Evolutionary conservation across 371 early-diverging fungal genomes (phyloP), one percentile per base, ranked within the genome.

Genomic region (Nematocida homosporus): DNA sequence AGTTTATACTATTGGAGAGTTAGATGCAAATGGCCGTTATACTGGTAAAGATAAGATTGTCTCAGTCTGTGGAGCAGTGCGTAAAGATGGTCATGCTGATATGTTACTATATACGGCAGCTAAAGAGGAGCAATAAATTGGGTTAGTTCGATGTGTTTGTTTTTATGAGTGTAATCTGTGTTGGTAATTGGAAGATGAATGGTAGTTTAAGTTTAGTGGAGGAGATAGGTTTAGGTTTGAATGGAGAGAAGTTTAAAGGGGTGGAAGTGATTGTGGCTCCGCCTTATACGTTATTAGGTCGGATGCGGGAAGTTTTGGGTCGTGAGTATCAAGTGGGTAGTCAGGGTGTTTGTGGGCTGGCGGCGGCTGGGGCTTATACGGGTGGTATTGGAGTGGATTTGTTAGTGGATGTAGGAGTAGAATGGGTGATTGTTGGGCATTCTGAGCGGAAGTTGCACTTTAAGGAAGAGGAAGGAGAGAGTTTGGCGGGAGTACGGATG

Each of bases 391-490:
- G 92, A 82, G 88, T 92, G 78, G 90, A 90, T 80, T 90, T 92
- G 88, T 87, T 98, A 80, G 93, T 92, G 87, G 98, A 97, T 81
- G 83, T 93, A 57, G 88, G 87, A 69, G 89, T 93, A 82, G 87
- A 90, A 75, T 95, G 93, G 92, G 90, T 90, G 64, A 90, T 99
- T 77, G 86, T 97, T 77, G 99, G 98, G 75, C 99, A 99, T 89
- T 95, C 95, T 78, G 99, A 99, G 85, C 91, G 98, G 82, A 89
- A 95, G 81, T 89, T 88, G 80, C 87, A 90, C 82, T 93, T 93
- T 83, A 80, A 86, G 41, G 99, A 98, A 85, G 86, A 89, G 47
- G 89, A 91, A 80, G 83, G 89, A 47, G 88, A 93, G 42, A 92
- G 89, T 78, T 85, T 88, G 65, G 95, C 95, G 89, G 88, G 88